Percentiles rank a stretch among this genome's conserved stretches.
Evolutionary conservation across 192 early-diverging fungal genomes (phyloP).

Genomic region (Podila verticillata): DNA sequence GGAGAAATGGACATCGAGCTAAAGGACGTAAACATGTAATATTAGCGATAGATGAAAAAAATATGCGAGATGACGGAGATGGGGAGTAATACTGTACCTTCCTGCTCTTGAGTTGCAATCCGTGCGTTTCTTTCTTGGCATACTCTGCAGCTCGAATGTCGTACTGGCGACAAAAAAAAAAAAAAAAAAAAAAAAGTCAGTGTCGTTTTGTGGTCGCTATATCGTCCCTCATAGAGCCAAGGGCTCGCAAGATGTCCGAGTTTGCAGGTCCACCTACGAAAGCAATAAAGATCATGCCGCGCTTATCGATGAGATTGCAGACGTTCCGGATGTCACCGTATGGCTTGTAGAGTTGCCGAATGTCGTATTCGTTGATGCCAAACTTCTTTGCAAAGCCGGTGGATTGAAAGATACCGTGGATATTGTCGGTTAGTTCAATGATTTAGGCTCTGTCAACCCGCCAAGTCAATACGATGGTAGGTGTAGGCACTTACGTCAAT

Average conservation of each 20-base stretch:
- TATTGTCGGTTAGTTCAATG: too few species aligned
- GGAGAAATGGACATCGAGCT: background rate
- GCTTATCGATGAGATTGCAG: conserved; percentile 57
- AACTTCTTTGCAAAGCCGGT: background rate
- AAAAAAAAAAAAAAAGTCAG: background rate
- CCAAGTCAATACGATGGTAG: background rate
- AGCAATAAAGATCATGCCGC: conserved; percentile 63
- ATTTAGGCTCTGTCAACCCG: background rate
- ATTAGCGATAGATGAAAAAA: background rate
- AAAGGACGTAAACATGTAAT: background rate
- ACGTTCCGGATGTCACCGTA: conserved; percentile 65
- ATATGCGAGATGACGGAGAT: background rate
- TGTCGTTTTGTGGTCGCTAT: background rate
- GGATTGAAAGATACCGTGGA: background rate
- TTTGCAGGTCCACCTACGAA: conserved; percentile 53
- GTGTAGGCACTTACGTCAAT: background rate
- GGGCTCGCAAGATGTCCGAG: background rate
- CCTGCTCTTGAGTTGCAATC: conserved; percentile 34
- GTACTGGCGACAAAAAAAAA: conserved; percentile 20
- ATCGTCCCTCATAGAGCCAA: background rate
- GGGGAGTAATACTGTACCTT: conserved; percentile 9
- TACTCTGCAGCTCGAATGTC: conserved; percentile 55
- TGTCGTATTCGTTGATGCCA: background rate
- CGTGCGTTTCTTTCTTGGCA: conserved; percentile 49
- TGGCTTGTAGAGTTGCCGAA: background rate